Evolutionary conservation across 1,284 basidiomycete species (phyloP), one percentile per base, ranked within the genome.

Genomic region (Naganishia sp.): DNA sequence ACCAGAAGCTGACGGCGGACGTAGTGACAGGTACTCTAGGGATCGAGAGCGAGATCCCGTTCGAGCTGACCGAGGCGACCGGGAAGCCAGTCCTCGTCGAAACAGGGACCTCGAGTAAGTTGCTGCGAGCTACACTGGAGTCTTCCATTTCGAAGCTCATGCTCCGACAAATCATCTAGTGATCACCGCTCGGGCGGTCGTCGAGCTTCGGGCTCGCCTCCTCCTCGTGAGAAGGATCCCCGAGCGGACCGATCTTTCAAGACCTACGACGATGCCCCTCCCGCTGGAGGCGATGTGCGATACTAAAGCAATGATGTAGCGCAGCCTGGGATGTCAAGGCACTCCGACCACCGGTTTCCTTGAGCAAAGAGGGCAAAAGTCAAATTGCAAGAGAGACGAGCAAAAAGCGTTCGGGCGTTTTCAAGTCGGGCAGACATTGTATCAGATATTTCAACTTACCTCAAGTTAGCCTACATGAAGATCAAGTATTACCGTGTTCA

Each of bases 191-290:
- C 64, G 7, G 46, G 58, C 32, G 71, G 73, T 52, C 67, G 69
- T 47, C 68, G 74, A 49, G 69, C 70, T 52, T 75, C 73, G 25
- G 68, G 57, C 23, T 75, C 75, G 18, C 74, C 75, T 45, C 52
- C 58, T 13, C 60, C 53, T n/a, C 65, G 63, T 23, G 63, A 66
- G 13, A 57, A 65, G 47, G 75, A 76, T 52, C 74, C 74, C 31
- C 71, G 75, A 31, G 64, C 71, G 11, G 67, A 72, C 53, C 66
- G 68, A 49, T 64, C 71, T 41, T 61, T 53, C 23, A 65, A 70
- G 23, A 69, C 73, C 28, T 72, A 74, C 60, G 72, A 73, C 9
- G 72, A 68, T 28, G 57, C 60, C 28, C 63, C 67, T n/a, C 58
- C 67, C 28, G 64, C 69, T 23, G 53, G 50, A 45, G 68, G 63